Base-by-base conservation (phyloP, 1,284 basidiomycete species). In the Termitomyces sp. region DNA sequence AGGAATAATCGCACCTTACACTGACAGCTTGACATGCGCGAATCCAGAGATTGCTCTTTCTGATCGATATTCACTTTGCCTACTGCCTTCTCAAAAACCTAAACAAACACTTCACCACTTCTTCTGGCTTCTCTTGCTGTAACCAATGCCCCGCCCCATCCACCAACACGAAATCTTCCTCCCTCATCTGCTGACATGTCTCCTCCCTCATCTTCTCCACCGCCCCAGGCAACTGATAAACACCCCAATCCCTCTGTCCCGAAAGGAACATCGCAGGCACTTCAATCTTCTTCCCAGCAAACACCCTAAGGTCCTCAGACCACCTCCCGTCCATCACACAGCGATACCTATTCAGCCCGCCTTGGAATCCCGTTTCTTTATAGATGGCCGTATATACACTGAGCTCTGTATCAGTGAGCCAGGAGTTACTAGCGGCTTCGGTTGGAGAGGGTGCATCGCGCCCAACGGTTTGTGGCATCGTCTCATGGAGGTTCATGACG, bases 111-210 rank as follows among this genome's bases (percentile, higher is more conserved):
- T 67, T 41, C 5, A 79, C 67, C 1, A 82, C 73, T 5, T 70
- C 72, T 50, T 73, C 69, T 2, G 74, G 72, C 19, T 70, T 57
- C 62, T 82, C 81, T 58, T 81, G 81, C 65, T 83, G 82, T 19
- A 80, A 78, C 82, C 84, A 84, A 65, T 84, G 83, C 0, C 83
- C 83, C 0, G 81, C 82, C 2, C 76, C 75, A 2, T 78, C 69
- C n/a, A 85, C 67, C 43, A 84, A 59, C n/a, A 80, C 70, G 40
- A 83, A 72, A 38, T 79, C 73, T 31, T 76, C 74, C 19, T 72
- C 70, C 9, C 64, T 62, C 80, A 86, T 80, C 60, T 65, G 68
- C 48, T 45, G 54, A 57, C 69, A 74, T 2, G 65, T 59, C 38
- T 61, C 60, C 7, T 55, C 58, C 13, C 60, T 64, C 75, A 77